A percentile compares a stretch with the other conserved stretches of the same genome.
Conservation (phyloP, 2,329 filamentous ascomycete species). For the Venturia oleaginea region DNA sequence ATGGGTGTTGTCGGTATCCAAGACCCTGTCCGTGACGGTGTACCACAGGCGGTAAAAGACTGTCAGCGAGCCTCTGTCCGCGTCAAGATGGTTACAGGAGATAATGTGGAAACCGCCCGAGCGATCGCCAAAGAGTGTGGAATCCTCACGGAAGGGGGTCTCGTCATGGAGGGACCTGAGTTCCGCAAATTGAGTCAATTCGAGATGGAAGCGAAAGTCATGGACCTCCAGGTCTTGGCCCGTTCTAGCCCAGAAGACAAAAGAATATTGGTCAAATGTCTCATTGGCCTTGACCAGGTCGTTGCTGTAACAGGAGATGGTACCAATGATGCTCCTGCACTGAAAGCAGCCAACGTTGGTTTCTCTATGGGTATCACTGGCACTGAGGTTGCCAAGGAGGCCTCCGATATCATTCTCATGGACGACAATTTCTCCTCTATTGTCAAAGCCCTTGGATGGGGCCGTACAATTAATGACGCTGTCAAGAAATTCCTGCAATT, state of each 20-base stretch:
- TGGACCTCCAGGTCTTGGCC: constrained; percentile 57
- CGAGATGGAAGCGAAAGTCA: constrained; percentile 47
- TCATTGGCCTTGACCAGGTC: constrained; percentile 61
- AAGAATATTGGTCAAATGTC: constrained; percentile 52
- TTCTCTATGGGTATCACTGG: constrained; percentile 82
- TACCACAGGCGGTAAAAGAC: constrained; percentile 61
- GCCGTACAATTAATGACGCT: constrained; percentile 38
- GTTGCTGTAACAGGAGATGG: constrained; percentile 78
- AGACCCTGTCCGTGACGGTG: constrained; percentile 66
- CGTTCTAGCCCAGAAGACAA: constrained; percentile 64
- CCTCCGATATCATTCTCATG: constrained; percentile 78
- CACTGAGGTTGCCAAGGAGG: constrained; percentile 77
- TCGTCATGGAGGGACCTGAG: constrained; percentile 69
- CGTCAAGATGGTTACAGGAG: constrained; percentile 78
- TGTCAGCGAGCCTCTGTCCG: constrained; percentile 70
- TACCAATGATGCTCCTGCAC: constrained; percentile 73
- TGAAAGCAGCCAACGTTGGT: constrained; percentile 73
- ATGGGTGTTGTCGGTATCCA: constrained; percentile 70
- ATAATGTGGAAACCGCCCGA: constrained; percentile 70
- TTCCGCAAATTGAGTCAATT: constrained; percentile 63
- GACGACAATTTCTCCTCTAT: constrained; percentile 85
- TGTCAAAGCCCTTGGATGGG: constrained; percentile 75
- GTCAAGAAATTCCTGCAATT: constrained; percentile 45
- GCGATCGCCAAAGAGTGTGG: constrained; percentile 73
- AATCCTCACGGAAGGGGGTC: constrained; percentile 57